Conservation (phyloP, 2,329 filamentous ascomycete species). For the Aspergillus bombycis region DNA sequence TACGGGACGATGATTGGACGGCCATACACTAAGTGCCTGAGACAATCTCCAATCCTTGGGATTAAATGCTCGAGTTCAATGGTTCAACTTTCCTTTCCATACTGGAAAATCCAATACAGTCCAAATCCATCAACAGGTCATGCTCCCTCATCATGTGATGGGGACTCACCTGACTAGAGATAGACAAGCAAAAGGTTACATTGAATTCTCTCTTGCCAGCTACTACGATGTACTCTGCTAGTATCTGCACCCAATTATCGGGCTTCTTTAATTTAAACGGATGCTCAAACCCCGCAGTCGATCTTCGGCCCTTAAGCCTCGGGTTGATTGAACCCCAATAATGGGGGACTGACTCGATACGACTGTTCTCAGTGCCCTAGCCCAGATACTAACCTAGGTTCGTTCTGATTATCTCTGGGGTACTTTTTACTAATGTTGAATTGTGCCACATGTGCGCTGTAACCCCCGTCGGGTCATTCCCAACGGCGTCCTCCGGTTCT, state of each 20-base stretch:
- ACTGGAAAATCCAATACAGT: too few relatives aligned
- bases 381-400: not conserved
- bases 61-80: not conserved
- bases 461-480: not conserved
- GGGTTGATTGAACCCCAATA: not conserved
- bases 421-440: not conserved
- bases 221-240: not conserved
- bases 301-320: not conserved
- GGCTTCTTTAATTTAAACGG: not conserved
- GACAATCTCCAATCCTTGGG: not conserved
- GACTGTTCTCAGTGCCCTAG: not conserved
- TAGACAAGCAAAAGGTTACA: not conserved
- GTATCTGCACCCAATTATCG: not conserved
- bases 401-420: not conserved
- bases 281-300: not conserved
- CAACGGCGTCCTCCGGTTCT: not conserved
- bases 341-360: not conserved
- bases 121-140: not conserved
- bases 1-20: not conserved
- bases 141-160: not conserved
- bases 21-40: not conserved
- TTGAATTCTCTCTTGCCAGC: not conserved
- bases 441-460: not conserved
- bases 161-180: not conserved
- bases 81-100: too few relatives aligned